Evolutionary conservation across 176 grass and related monocot genomes (phyloP).

Genomic region (Carex scoparia): DNA sequence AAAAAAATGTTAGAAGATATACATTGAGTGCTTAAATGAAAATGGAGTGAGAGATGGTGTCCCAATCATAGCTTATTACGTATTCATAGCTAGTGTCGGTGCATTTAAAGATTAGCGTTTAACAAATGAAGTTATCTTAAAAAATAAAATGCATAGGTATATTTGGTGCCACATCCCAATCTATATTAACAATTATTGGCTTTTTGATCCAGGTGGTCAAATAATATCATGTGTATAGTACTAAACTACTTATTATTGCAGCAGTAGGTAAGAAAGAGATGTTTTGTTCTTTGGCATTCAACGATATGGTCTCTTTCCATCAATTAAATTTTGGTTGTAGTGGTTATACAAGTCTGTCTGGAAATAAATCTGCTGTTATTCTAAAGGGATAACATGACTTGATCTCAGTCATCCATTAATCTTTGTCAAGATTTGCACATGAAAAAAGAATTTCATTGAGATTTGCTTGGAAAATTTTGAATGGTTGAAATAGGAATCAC

Average conservation of each 20-base stretch:
- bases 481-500: too few species aligned
- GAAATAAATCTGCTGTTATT: too few species aligned
- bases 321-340: not conserved
- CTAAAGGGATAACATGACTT: too few species aligned
- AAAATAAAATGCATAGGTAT: not conserved
- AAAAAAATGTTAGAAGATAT: not conserved
- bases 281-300: not conserved
- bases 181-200: not conserved
- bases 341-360: not conserved
- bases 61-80: too few species aligned
- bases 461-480: too few species aligned
- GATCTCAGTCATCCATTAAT: too few species aligned
- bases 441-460: too few species aligned
- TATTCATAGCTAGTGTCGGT: not conserved
- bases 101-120: not conserved
- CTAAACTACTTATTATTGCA: not conserved
- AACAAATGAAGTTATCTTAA: not conserved
- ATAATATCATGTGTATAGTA: not conserved
- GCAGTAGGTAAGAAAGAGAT: not conserved
- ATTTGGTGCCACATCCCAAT: constrained; percentile 4
- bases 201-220: not conserved
- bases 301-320: not conserved
- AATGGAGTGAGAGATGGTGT: too few species aligned
- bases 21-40: too few species aligned
- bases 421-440: too few species aligned